Conservation (phyloP, 768 basidiomycete species). For the Lentinula guzmanii region DNA sequence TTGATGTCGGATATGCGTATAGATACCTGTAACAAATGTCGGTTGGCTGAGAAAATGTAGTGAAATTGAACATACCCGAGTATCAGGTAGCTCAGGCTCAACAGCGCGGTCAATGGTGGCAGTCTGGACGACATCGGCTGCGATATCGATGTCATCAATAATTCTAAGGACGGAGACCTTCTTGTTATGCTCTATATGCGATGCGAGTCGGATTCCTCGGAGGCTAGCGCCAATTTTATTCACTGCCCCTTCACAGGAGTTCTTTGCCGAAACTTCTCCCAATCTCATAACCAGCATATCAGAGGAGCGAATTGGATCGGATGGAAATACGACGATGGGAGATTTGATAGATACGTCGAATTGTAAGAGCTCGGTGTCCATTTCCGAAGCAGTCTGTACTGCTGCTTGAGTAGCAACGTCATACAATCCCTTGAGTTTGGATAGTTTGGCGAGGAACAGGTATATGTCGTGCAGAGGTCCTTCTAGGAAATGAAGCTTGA, state of each 20-base stretch:
- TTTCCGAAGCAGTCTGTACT: conserved; percentile 86
- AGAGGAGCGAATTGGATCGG: conserved; percentile 48
- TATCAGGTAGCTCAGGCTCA: conserved; percentile 59
- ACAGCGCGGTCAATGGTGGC: conserved; percentile 45
- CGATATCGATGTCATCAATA: conserved; percentile 84
- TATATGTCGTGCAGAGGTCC: conserved; percentile 87
- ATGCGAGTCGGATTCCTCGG: conserved; percentile 77
- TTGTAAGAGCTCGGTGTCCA: conserved; percentile 72
- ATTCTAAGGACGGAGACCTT: conserved; percentile 65
- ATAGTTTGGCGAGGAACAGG: conserved; percentile 76
- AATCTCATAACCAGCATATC: conserved; percentile 79
- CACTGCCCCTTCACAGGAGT: conserved; percentile 52
- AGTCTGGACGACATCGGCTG: conserved; percentile 61
- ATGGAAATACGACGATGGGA: conserved; percentile 87
- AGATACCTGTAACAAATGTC: conserved; percentile 41
- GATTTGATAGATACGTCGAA: conserved; percentile 88
- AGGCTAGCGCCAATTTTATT: conserved; percentile 72
- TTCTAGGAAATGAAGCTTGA: conserved; percentile 86
- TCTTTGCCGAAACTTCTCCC: conserved; percentile 83
- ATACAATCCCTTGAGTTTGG: conserved; percentile 88
- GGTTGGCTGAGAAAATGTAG: neutral
- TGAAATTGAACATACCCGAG: conserved; percentile 46
- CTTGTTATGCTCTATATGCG: conserved; percentile 49
- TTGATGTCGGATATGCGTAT: conserved; percentile 80
- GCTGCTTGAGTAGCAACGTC: conserved; percentile 93